Conservation (phyloP, 2,329 filamentous ascomycete genomes). For the Trichoderma atrobrunneum region DNA sequence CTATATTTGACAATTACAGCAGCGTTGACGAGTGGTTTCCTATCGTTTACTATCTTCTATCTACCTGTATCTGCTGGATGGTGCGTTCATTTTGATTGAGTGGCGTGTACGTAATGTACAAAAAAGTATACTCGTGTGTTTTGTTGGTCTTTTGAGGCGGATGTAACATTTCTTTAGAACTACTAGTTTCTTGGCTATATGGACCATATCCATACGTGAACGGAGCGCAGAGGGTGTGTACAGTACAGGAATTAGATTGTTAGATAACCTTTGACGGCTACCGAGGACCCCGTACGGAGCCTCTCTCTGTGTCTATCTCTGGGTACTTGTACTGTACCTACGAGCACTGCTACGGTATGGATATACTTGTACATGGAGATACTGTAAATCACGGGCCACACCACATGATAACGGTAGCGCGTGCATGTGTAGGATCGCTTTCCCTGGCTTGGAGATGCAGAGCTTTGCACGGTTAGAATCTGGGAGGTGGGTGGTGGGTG, state of each 20-base stretch:
- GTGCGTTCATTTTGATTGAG: not conserved
- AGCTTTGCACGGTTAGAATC: not conserved
- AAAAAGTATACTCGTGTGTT: not conserved
- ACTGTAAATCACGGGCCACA: not conserved
- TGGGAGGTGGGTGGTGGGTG: not conserved
- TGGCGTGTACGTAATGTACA: not conserved
- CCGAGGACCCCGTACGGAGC: not conserved
- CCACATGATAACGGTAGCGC: not conserved
- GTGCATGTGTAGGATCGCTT: not conserved
- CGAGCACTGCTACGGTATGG: not conserved
- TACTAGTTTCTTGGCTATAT: not conserved
- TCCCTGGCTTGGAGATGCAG: not conserved
- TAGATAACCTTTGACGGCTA: not conserved
- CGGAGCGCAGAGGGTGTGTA: not conserved
- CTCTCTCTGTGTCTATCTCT: not conserved
- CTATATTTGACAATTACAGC: not conserved
- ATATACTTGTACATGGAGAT: not conserved
- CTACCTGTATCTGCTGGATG: not conserved
- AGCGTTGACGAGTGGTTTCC: not conserved
- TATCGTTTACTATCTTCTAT: not conserved
- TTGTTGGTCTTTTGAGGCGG: not conserved
- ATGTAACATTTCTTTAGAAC: conserved; percentile 16
- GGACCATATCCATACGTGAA: not conserved
- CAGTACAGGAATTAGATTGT: not conserved
- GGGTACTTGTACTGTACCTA: not conserved